Percentiles rank a stretch among this genome's conserved stretches.
These are phyloP conservation scores for Physcomitrium patens DNA, from an alignment of 225 moss, liverwort and hornwort genomes.

Conservation along the genomic window DNA sequence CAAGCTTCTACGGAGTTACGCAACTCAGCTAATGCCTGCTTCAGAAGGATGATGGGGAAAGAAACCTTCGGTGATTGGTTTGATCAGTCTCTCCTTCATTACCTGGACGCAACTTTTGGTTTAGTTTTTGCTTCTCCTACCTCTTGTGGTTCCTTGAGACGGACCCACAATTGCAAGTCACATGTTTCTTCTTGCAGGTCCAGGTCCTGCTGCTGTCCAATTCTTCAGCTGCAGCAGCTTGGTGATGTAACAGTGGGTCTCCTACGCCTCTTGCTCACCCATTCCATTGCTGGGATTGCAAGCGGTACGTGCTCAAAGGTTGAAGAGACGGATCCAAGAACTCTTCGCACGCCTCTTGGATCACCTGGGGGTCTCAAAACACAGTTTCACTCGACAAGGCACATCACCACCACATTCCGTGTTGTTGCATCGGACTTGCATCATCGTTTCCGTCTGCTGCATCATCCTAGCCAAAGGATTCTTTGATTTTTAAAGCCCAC, in stretches of 20 bases:
- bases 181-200: too few species aligned
- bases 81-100: too few species aligned
- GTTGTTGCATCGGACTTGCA: neutral
- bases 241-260: slow-evolving; percentile 1
- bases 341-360: slow-evolving; percentile 40
- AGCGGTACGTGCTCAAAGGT: slow-evolving; percentile 34
- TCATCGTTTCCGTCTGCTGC: neutral
- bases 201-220: slow-evolving; percentile 21
- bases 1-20: too few species aligned
- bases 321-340: slow-evolving; percentile 36
- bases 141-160: too few species aligned
- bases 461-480: neutral
- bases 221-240: slow-evolving; percentile 33
- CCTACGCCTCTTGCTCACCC: slow-evolving; percentile 31
- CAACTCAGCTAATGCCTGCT: too few species aligned
- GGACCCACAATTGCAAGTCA: too few species aligned
- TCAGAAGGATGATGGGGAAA: too few species aligned
- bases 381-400: slow-evolving; percentile 17
- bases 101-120: too few species aligned
- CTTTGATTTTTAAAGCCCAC: too few species aligned
- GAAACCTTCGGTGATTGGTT: too few species aligned
- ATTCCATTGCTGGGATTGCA: slow-evolving; percentile 40
- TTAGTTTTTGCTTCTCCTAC: too few species aligned
- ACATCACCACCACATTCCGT: slow-evolving; percentile 14
- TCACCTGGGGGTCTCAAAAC: slow-evolving; percentile 20